Evolutionary conservation across 495 filamentous ascomycete genomes (phyloP), one percentile per base, ranked within the genome.

Genomic region (Acidiella bohemica): DNA sequence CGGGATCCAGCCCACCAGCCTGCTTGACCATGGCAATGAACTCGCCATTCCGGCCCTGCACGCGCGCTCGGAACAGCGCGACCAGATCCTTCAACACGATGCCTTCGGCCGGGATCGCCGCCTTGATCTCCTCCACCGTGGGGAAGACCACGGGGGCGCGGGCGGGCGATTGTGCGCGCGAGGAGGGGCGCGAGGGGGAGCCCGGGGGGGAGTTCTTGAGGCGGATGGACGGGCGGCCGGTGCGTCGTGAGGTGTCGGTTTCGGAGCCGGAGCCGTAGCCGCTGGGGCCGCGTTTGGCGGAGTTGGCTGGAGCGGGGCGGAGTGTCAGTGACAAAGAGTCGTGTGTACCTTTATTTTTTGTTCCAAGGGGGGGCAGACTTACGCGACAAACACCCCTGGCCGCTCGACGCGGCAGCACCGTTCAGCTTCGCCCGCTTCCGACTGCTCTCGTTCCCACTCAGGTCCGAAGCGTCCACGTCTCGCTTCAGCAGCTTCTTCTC

Each of bases 391-490:
- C 77, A 17, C 17, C 48, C 62, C 42, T 77, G 71, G 5, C 75
- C 70, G 12, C 63, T 65, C 57, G 26, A 54, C 50, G n/a, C 50
- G 53, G 14, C 28, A 44, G 75, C 68, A 3, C 42, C 42, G 22
- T 51, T 47, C 17, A 43, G 37, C 39, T 73, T 75, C 55, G 76
- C 83, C 63, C 90, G 93, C 71, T 93, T 94, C 66, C 93, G 93
- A 29, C 82, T 81, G 17, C 75, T 72, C 54, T 97, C 90, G 45
- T 81, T 87, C 34, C 85, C 92, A 61, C 84, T 92, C 13, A 82
- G 80, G 53, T 95, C 80, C 10, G 90, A 95, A 14, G 77, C 68
- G 49, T 83, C 77, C 5, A 87, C 87, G 16, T 79, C 66, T 13
- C 90, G 77, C 61, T 95, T 96, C 32, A 87, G 74, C 33, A 68